Conservation (phyloP, 208 protist species). For the Wallacemonas sp. region DNA sequence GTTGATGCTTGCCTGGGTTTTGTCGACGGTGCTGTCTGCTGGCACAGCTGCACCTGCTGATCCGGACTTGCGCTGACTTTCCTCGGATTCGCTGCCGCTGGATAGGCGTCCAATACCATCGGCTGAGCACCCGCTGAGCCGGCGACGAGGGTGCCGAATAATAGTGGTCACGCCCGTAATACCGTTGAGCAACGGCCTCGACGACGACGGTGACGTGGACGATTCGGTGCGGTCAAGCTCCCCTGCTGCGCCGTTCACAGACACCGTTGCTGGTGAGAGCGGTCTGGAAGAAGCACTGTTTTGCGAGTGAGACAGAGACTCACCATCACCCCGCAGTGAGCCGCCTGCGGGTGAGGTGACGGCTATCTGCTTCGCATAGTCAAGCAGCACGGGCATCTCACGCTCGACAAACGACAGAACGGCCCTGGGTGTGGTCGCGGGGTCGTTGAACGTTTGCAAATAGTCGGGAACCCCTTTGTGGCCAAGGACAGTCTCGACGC, state of each 20-base stretch:
- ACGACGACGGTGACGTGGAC: neutral
- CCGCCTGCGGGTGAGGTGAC: neutral
- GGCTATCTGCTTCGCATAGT: neutral
- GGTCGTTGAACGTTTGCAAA: conserved; percentile 14
- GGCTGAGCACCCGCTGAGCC: neutral
- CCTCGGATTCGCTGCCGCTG: neutral
- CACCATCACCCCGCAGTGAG: neutral
- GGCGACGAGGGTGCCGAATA: neutral
- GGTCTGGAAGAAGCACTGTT: neutral
- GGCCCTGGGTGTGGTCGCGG: neutral
- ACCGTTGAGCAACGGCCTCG: neutral
- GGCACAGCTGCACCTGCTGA: too few species aligned
- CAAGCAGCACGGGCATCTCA: conserved; percentile 22
- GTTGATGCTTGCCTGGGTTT: conserved; percentile 10
- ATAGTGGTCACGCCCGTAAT: conserved; percentile 5
- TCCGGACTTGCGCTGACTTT: neutral
- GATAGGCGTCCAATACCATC: neutral
- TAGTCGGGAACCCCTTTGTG: conserved; percentile 22
- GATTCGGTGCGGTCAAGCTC: too few species aligned
- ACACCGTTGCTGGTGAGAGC: neutral
- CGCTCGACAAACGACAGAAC: conserved; percentile 35
- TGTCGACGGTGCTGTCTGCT: too few species aligned
- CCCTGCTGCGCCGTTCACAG: too few species aligned
- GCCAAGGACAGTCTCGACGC: conserved; percentile 21
- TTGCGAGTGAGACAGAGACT: neutral